Evolutionary conservation across 2,329 filamentous ascomycete genomes (phyloP).

Genomic region (Xylariaceae sp.): DNA sequence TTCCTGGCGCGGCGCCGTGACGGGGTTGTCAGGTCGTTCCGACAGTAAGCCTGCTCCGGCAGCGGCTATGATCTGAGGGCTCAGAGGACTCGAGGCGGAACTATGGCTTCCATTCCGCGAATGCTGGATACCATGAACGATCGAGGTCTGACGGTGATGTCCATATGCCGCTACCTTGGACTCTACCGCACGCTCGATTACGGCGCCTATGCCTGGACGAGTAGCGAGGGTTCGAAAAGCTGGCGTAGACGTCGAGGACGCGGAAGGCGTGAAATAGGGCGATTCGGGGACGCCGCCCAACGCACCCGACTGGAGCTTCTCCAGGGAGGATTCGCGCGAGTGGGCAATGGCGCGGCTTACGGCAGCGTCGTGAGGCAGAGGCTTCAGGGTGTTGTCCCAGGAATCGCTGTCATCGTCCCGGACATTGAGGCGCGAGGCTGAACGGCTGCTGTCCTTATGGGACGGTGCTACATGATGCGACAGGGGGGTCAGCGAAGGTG

Average conservation of each 20-base stretch:
- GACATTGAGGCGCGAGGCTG: slow-evolving; percentile 47
- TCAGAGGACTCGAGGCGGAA: slow-evolving; percentile 77
- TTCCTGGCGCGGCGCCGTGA: slow-evolving; percentile 42
- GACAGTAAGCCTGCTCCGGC: slow-evolving; percentile 53
- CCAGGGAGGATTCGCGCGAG: slow-evolving; percentile 56
- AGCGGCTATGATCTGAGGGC: slow-evolving; percentile 77
- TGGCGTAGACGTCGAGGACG: slow-evolving; percentile 30
- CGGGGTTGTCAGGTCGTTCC: slow-evolving; percentile 50
- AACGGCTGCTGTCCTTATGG: slow-evolving; percentile 49
- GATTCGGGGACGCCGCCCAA: slow-evolving; percentile 32
- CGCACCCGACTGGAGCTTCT: slow-evolving; percentile 43
- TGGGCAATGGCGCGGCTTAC: slow-evolving; percentile 41
- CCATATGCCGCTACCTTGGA: slow-evolving; percentile 61
- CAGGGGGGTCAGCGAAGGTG: slow-evolving; percentile 24
- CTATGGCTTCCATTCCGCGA: slow-evolving; percentile 84
- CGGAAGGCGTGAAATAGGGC: slow-evolving; percentile 22
- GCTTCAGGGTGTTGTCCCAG: slow-evolving; percentile 51
- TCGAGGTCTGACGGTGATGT: slow-evolving; percentile 93
- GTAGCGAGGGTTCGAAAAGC: slow-evolving; percentile 39
- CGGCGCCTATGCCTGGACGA: slow-evolving; percentile 38
- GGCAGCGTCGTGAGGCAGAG: slow-evolving; percentile 38
- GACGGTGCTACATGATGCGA: slow-evolving; percentile 47
- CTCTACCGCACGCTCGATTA: slow-evolving; percentile 52
- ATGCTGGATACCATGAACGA: slow-evolving; percentile 95
- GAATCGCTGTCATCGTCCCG: slow-evolving; percentile 44